Evolutionary conservation across 495 filamentous ascomycete species (phyloP), one percentile per base, ranked within the genome.

Genomic region (Rusavskia elegans): DNA sequence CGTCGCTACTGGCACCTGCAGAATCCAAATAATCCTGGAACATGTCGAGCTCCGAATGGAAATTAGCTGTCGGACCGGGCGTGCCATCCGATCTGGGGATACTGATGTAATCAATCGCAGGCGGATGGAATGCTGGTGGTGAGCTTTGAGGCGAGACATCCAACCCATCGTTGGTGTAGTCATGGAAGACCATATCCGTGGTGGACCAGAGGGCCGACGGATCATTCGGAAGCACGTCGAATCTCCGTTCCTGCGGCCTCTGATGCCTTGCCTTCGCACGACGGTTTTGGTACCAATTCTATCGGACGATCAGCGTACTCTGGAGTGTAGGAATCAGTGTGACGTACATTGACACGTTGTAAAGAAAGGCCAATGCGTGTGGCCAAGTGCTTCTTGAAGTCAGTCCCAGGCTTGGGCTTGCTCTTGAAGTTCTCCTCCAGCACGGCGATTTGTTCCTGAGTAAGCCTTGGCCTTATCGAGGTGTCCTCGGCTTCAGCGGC

Each of bases 251-350:
- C 61, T 83, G 80, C 62, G 81, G 77, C 61, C 72, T 81, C 61
- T 87, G 78, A 57, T 86, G 80, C 69, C 88, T 89, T 30, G 83
- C 83, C 62, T 89, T 87, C 51, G 84, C 85, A 38, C 87, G 81
- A 49, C 87, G 76, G 63, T 92, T 93, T 63, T 93, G 87, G 65
- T 90, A 94, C 87, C 87, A 92, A 59, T 90, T 90, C 87, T 92
- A 52, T 36, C 48, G 8, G n/a, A 19, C 9, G 16, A 48, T 32
- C 48, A 57, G 44, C 39, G 41, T 40, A 27, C 49, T 62, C 58
- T 62, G 57, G n/a, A 32, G 41, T 48, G 48, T 11, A 48, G 5
- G 13, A 30, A 41, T 36, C 40, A 10, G 29, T 23, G 29, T 49
- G 49, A 79, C 81, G 54, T 69, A 89, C 85, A 58, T 86, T 85